phyloP scores from a whole-genome alignment of 2,329 filamentous ascomycete species.

The Colletotrichum simmondsii region DNA sequence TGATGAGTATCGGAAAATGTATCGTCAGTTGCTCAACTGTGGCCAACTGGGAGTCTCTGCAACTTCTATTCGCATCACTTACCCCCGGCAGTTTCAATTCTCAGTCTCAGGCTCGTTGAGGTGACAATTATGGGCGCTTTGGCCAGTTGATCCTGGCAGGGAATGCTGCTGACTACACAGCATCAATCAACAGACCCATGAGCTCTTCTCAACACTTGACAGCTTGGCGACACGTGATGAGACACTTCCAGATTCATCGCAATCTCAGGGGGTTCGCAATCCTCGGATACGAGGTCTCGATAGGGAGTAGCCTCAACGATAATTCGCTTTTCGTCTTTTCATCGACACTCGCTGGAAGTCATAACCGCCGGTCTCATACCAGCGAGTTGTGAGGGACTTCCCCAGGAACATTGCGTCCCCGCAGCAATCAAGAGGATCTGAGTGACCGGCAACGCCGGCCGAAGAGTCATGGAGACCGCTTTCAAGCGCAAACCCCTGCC shows the following conservation, averaged over 20 bases:
- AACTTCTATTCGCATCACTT: too few species aligned
- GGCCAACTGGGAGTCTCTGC: background rate
- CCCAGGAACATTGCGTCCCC: background rate
- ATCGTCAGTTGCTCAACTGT: background rate
- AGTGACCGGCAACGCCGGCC: background rate
- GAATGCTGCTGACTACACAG: conserved; percentile 19
- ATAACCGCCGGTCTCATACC: background rate
- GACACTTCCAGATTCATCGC: conserved; percentile 33
- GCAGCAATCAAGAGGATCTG: background rate
- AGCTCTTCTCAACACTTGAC: background rate
- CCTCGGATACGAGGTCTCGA: conserved; percentile 7
- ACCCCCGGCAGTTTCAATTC: background rate
- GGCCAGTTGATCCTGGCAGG: background rate
- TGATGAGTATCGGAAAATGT: background rate
- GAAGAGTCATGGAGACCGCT: conserved; percentile 21
- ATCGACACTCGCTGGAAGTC: background rate
- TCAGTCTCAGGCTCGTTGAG: background rate
- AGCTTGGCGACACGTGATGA: conserved; percentile 35
- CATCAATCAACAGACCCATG: conserved; percentile 9
- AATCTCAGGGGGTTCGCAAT: conserved; percentile 1
- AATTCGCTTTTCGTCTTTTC: background rate
- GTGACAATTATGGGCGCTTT: background rate
- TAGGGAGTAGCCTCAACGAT: background rate
- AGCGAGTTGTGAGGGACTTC: background rate
- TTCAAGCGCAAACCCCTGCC: conserved; percentile 33